Evolutionary conservation across 1,284 basidiomycete genomes (phyloP), one percentile per base, ranked within the genome.

Genomic region (Ceraceosorus bombacis): DNA sequence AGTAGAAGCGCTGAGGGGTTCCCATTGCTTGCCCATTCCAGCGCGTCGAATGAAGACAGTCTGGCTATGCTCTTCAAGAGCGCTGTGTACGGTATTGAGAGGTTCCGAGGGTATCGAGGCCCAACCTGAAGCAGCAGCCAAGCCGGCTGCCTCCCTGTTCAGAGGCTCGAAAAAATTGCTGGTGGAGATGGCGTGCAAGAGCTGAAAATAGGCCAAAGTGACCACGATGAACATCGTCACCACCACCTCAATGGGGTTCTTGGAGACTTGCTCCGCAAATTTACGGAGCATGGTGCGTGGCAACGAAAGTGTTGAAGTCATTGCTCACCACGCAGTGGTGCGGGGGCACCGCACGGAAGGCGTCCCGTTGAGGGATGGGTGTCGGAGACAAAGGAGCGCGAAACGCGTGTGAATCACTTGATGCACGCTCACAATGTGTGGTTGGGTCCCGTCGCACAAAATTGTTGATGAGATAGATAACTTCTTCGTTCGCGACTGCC

Each of bases 191-290:
- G 89, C 88, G 64, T 85, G 85, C 60, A 96, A 83, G 64, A 94
- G 83, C 78, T 92, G 89, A 78, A 95, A 93, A 79, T 95, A 95
- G 54, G 88, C 87, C 49, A 95, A 83, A 3, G 92, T 95, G 41
- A 88, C 88, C 62, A 91, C 78, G 74, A 92, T 84, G 77, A 86
- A 89, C 79, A 89, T 87, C 73, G 85, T 84, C 59, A 94, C 90
- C 68, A 94, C 89, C 27, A 88, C 87, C 78, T 96, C 92, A 72
- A 84, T 84, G 8, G 83, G 83, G 43, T 69, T 72, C 37, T 63
- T 62, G 2, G 73, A 66, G 7, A 71, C 69, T 5, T 58, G 57
- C 10, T 58, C 51, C 12, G 70, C 70, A n/a, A 70, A 53, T 1
- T 53, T 54, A 13, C 68, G 60, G 38, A 71, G 62, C 63, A 69